Percentiles rank a stretch among this genome's conserved stretches.
Conservation (phyloP, 179 eudicot species). For the Sideroxylon spinosum region DNA sequence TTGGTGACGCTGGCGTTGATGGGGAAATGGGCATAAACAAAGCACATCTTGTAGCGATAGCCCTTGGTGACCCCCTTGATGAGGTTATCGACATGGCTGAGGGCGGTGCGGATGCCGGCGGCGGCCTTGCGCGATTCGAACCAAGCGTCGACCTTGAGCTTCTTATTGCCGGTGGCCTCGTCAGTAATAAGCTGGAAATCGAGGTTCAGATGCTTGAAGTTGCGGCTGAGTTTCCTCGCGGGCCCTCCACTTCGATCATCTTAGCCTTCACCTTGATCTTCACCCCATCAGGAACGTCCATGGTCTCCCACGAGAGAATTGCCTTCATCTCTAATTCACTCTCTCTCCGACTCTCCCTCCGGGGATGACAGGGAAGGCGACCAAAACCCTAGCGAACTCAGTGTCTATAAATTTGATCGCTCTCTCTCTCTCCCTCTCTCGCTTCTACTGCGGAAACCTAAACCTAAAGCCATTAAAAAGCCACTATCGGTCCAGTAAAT, state of each 20-base stretch:
- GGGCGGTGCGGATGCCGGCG: slow-evolving; percentile 69
- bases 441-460: no score
- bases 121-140: slow-evolving; percentile 55
- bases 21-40: slow-evolving; percentile 74
- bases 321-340: slow-evolving; percentile 47
- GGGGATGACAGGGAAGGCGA: not conserved
- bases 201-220: slow-evolving; percentile 63
- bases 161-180: slow-evolving; percentile 36
- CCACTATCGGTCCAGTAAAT: no score
- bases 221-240: slow-evolving; percentile 47
- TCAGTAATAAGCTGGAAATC: slow-evolving; percentile 51
- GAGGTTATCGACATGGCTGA: slow-evolving; percentile 52
- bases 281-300: slow-evolving; percentile 76
- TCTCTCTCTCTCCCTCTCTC: no score
- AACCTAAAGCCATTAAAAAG: no score
- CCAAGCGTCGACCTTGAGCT: slow-evolving; percentile 64
- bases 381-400: slow-evolving; percentile 11
- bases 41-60: slow-evolving; percentile 64
- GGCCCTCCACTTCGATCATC: slow-evolving; percentile 56
- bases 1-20: slow-evolving; percentile 57
- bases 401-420: no score
- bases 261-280: slow-evolving; percentile 53
- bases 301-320: slow-evolving; percentile 48
- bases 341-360: not conserved
- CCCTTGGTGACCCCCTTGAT: slow-evolving; percentile 67